phyloP scores from a whole-genome alignment of 2,329 filamentous ascomycete genomes.

The Rachicladosporium sp. region DNA sequence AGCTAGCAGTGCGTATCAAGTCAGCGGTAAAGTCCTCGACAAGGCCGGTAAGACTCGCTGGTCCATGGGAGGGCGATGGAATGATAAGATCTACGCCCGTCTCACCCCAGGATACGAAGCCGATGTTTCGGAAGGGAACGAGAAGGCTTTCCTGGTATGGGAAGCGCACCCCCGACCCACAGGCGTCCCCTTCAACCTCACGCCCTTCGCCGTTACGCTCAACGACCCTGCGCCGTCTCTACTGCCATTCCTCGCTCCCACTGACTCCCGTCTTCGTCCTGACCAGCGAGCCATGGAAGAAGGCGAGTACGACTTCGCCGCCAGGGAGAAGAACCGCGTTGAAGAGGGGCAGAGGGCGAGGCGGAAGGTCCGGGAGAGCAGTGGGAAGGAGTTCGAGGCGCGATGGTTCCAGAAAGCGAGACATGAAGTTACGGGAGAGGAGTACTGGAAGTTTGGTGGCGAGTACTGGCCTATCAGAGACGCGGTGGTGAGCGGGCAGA shows the following conservation, averaged over 20 bases:
- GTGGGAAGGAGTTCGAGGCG: constrained; percentile 69
- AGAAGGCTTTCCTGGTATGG: constrained; percentile 85
- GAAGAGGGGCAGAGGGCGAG: constrained; percentile 82
- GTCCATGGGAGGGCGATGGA: constrained; percentile 90
- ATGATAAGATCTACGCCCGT: constrained; percentile 90
- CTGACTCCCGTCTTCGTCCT: constrained; percentile 81
- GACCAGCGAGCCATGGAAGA: constrained; percentile 98
- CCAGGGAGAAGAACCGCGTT: constrained; percentile 83
- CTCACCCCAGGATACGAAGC: constrained; percentile 84
- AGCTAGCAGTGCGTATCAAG: constrained; percentile 78
- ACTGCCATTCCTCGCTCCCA: constrained; percentile 66
- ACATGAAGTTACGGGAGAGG: constrained; percentile 72
- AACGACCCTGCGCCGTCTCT: constrained; percentile 83
- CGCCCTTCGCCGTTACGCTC: constrained; percentile 86
- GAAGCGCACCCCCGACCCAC: constrained; percentile 69
- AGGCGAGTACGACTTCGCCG: constrained; percentile 89
- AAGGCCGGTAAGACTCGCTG: constrained; percentile 67
- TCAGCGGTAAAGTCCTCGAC: constrained; percentile 76
- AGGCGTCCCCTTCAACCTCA: constrained; percentile 92
- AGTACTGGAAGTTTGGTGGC: constrained; percentile 80
- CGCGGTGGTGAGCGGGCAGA: constrained; percentile 49
- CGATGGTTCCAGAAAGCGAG: constrained; percentile 69
- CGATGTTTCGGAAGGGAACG: constrained; percentile 42
- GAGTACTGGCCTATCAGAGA: constrained; percentile 75
- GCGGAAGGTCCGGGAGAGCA: constrained; percentile 58